phyloP scores from a whole-genome alignment of 2,329 filamentous ascomycete species.

The Alternaria burnsii region DNA sequence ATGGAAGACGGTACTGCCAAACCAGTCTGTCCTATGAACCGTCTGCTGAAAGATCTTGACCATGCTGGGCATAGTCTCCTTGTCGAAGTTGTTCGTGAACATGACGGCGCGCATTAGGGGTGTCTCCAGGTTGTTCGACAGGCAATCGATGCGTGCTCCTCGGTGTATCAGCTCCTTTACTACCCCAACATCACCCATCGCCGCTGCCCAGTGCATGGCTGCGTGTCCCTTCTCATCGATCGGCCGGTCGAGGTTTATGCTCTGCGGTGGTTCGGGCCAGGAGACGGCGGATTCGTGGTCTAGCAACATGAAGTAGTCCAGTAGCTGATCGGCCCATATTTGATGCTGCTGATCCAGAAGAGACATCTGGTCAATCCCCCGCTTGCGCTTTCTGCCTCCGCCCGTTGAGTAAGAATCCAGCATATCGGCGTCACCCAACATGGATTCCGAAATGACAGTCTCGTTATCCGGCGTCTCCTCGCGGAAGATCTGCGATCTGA shows the following conservation, averaged over 20 bases:
- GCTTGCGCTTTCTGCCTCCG: slow-evolving; percentile 75
- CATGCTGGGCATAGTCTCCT: slow-evolving; percentile 85
- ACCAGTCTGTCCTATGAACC: slow-evolving; percentile 79
- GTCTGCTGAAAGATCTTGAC: slow-evolving; percentile 85
- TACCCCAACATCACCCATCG: slow-evolving; percentile 95
- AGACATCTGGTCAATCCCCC: slow-evolving; percentile 71
- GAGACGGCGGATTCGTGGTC: slow-evolving; percentile 77
- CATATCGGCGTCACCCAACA: slow-evolving; percentile 83
- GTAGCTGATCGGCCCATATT: slow-evolving; percentile 88
- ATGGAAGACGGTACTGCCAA: slow-evolving; percentile 89
- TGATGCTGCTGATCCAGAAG: slow-evolving; percentile 83
- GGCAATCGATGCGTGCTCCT: slow-evolving; percentile 75
- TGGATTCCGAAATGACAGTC: slow-evolving; percentile 83
- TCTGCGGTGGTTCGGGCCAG: slow-evolving; percentile 78
- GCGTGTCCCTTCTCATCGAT: slow-evolving; percentile 95
- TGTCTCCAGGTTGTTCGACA: slow-evolving; percentile 75
- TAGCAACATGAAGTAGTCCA: slow-evolving; percentile 94
- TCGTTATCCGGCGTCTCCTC: slow-evolving; percentile 85
- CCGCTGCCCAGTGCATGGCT: slow-evolving; percentile 94
- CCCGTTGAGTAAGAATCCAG: slow-evolving; percentile 67
- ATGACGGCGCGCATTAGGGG: slow-evolving; percentile 93
- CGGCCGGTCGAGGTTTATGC: slow-evolving; percentile 88
- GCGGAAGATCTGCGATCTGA: slow-evolving; percentile 69
- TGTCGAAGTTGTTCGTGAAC: slow-evolving; percentile 97
- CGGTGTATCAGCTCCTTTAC: slow-evolving; percentile 86